Evolutionary conservation across 441 rosid species (phyloP).

Genomic region (Melastoma candidum): DNA sequence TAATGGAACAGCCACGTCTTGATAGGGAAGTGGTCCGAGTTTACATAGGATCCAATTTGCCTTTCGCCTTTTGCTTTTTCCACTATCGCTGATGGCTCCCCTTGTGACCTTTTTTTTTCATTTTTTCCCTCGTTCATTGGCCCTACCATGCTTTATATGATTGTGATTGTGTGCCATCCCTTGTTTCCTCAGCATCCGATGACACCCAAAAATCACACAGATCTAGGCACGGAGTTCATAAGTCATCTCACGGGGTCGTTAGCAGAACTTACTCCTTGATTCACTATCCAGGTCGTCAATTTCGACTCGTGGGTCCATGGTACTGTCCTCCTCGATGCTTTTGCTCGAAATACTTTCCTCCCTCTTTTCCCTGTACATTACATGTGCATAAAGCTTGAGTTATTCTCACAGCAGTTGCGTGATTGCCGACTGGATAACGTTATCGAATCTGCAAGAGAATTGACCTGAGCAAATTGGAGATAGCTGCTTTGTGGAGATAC

Average conservation of each 20-base stretch:
- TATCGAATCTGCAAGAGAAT: conserved; percentile 32
- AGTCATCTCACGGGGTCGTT: conserved; percentile 10
- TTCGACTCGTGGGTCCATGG: conserved; percentile 8
- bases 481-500: conserved; percentile 80
- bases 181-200: conserved; percentile 8
- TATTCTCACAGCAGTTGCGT: background rate
- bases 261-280: conserved; percentile 12
- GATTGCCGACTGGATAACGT: background rate
- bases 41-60: conserved; percentile 6
- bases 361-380: background rate
- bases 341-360: conserved; percentile 1
- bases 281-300: conserved; percentile 12
- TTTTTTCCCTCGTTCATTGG: background rate
- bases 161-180: conserved; percentile 2
- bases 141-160: background rate
- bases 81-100: background rate
- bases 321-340: conserved; percentile 34
- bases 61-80: conserved; percentile 4
- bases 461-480: conserved; percentile 91
- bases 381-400: too few relatives aligned
- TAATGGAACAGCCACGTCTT: background rate
- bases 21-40: background rate
- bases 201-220: conserved; percentile 11
- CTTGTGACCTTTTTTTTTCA: background rate
- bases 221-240: conserved; percentile 9